These are phyloP conservation scores for Microcyclospora tardicrescens DNA, from an alignment of 2,329 filamentous ascomycete genomes.

Conservation along the genomic window DNA sequence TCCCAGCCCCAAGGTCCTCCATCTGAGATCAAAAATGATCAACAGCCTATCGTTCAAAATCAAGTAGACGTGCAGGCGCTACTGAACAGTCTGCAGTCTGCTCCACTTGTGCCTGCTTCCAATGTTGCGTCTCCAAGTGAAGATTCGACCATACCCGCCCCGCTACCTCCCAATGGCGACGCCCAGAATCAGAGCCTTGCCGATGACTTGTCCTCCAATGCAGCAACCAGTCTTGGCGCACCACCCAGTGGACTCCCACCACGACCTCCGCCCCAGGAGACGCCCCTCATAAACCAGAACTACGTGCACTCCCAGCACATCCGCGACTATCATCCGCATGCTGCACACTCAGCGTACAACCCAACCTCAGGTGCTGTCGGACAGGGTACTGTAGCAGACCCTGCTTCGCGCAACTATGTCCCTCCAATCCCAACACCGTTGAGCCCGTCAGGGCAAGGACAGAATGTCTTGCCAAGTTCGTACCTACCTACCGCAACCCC, in stretches of 20 bases:
- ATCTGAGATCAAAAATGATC: neutral
- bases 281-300: conserved; percentile 34
- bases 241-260: conserved; percentile 33
- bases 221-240: conserved; percentile 18
- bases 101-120: conserved; percentile 15
- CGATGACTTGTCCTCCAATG: conserved; percentile 19
- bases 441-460: conserved; percentile 1
- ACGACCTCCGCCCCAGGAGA: conserved; percentile 37
- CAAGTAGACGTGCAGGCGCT: conserved; percentile 33
- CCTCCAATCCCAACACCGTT: conserved; percentile 5
- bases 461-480: conserved; percentile 1
- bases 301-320: conserved; percentile 37
- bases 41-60: neutral
- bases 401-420: conserved; percentile 7
- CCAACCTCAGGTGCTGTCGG: conserved; percentile 13
- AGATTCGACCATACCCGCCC: conserved; percentile 15
- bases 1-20: no score
- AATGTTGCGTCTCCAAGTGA: conserved; percentile 13
- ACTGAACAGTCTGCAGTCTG: conserved; percentile 29
- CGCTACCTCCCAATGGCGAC: conserved; percentile 1
- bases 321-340: conserved; percentile 38
- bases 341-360: conserved; percentile 24
- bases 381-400: conserved; percentile 15
- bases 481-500: neutral
- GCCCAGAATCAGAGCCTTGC: conserved; percentile 15